Base-by-base conservation (phyloP, 768 basidiomycete species). In the Pholiota molesta region DNA sequence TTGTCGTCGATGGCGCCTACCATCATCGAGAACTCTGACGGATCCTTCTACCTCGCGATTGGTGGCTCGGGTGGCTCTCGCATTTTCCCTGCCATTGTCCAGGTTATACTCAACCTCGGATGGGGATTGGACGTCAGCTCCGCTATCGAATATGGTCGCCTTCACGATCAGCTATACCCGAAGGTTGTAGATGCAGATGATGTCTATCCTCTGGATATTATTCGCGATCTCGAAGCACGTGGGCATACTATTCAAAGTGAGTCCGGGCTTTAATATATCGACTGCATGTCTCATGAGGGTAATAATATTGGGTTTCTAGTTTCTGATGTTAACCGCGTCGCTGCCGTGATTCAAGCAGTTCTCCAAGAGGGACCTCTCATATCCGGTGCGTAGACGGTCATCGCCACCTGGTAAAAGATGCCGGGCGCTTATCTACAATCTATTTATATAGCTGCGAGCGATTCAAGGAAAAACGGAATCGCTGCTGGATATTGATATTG, bases 401-500 rank as follows among this genome's bases (percentile, higher is more conserved):
- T 61, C 61, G 29, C 54, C 40, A 62, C 55, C 35, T 23, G 44
- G 55, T 26, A 17, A 47, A 47, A 52, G 28, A 33, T 59, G 31
- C 31, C 31, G 42, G 26, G 21, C 55, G 53, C 55, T 52, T 14
- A 62, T 60, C 14, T 44, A 49, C 28, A 21, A 5, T 35, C 45
- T 44, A 52, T 19, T 39, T 33, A 33, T 52, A n/a, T 66, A 91
- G 95, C 93, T 63, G 90, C 92, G 9, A 94, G 92, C 71, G 95
- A 97, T 74, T 94, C 92, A 19, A 84, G 95, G 71, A 97, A 96
- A 80, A 91, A 94, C 65, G 95, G 95, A n/a, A 83, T 95, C 44
- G 92, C 95, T 5, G 87, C 91, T 52, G 95, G 91, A 3, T 96
- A 95, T 75, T 71, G 62, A 65, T 33, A 44, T 52, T 55, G 52